A percentile compares a stretch with the other conserved stretches of the same genome.
phyloP scores from a whole-genome alignment of 179 eudicot species.

The Sideroxylon spinosum region DNA sequence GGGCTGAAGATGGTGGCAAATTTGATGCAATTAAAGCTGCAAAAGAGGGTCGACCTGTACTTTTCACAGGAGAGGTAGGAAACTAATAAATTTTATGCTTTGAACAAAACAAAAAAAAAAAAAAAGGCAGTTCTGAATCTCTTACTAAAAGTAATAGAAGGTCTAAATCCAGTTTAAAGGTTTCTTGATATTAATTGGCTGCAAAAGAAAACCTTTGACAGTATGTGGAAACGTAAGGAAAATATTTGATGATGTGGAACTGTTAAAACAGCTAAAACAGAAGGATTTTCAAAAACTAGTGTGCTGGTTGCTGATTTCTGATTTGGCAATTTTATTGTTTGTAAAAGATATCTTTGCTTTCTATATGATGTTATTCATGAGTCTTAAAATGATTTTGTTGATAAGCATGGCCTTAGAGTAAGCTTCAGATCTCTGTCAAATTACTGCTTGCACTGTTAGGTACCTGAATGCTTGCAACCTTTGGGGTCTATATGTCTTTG shows the following conservation, averaged over 20 bases:
- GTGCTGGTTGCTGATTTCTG: not conserved
- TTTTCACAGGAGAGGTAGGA: slow-evolving; percentile 87
- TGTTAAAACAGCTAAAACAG: not conserved
- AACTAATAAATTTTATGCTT: not conserved
- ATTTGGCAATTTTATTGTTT: not conserved
- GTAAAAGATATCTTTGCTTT: not conserved
- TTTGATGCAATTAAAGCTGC: slow-evolving; percentile 84
- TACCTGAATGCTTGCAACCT: not conserved
- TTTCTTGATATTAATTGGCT: no score
- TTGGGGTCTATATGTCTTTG: slow-evolving; percentile 7
- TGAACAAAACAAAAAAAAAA: not conserved
- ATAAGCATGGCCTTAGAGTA: slow-evolving; percentile 3
- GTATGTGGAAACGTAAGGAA: no score
- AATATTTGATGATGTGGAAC: not conserved
- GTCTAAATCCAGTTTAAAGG: no score
- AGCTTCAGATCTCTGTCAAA: not conserved
- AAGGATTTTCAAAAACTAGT: not conserved
- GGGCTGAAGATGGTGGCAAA: slow-evolving; percentile 47
- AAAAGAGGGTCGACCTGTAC: slow-evolving; percentile 71
- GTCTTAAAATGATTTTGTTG: not conserved
- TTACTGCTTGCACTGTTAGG: not conserved
- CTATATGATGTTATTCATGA: not conserved
- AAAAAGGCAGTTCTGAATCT: not conserved
- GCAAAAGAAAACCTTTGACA: no score
- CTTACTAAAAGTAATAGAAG: no score